phyloP scores from a whole-genome alignment of 2,329 filamentous ascomycete genomes.

The Calonectria pseudoturangicola region DNA sequence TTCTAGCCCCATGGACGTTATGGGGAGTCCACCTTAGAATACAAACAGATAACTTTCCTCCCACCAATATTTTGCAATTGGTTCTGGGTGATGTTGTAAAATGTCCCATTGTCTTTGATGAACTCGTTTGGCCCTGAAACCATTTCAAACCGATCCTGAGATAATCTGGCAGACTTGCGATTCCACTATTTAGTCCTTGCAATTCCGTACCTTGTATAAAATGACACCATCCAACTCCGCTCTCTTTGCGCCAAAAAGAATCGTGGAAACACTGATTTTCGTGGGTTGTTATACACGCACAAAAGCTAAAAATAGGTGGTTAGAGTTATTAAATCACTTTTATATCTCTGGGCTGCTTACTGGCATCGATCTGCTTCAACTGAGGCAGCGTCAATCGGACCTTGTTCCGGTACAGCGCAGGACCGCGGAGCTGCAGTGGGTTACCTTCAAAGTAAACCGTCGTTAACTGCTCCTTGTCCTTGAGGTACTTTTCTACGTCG shows the following conservation, averaged over 20 bases:
- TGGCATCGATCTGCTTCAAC: constrained; percentile 95
- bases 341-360: constrained; percentile 75
- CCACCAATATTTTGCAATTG: background rate
- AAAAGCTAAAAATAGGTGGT: constrained; percentile 53
- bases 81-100: constrained; percentile 16
- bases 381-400: constrained; percentile 90
- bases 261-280: constrained; percentile 9
- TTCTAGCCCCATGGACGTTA: constrained; percentile 49
- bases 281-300: constrained; percentile 53
- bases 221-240: constrained; percentile 49
- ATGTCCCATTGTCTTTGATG: background rate
- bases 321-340: background rate
- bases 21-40: constrained; percentile 48
- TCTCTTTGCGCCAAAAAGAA: constrained; percentile 42
- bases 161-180: constrained; percentile 8
- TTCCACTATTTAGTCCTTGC: constrained; percentile 26
- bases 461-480: constrained; percentile 85
- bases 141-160: constrained; percentile 27
- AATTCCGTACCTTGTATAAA: constrained; percentile 39
- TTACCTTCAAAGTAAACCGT: constrained; percentile 99
- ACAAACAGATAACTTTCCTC: constrained; percentile 49
- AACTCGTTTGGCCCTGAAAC: constrained; percentile 29
- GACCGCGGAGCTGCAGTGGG: constrained; percentile 85
- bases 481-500: constrained; percentile 86
- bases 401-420: constrained; percentile 96